These are phyloP conservation scores for Solanum appendiculatum DNA, from an alignment of 257 asterid genomes.

Conservation along the genomic window DNA sequence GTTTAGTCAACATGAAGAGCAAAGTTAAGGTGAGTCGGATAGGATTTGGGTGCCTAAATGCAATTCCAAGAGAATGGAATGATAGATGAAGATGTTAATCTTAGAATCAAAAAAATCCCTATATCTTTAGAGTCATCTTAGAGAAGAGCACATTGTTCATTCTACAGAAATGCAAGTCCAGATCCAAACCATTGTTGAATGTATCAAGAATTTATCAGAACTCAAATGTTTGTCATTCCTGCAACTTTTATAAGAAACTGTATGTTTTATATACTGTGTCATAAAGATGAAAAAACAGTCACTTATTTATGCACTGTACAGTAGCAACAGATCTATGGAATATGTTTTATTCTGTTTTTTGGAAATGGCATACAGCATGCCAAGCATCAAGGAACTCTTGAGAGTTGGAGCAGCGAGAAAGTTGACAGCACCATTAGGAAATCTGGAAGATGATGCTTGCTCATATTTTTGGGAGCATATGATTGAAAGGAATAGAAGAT, in stretches of 20 bases:
- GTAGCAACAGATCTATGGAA: background rate
- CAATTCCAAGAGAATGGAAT: background rate
- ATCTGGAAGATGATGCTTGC: background rate
- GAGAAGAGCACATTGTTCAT: background rate
- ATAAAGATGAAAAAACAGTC: background rate
- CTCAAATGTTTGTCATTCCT: background rate
- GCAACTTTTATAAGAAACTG: background rate
- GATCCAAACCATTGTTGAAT: background rate
- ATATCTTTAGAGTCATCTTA: background rate
- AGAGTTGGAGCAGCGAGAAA: background rate
- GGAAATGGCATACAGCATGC: background rate
- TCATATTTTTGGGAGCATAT: background rate
- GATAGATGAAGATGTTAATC: background rate
- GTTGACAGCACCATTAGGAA: background rate
- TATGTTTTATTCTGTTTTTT: background rate
- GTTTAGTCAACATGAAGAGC: background rate
- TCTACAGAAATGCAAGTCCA: background rate
- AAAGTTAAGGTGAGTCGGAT: background rate
- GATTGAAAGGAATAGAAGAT: background rate
- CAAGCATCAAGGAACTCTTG: background rate
- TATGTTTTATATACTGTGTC: background rate
- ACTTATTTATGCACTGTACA: background rate
- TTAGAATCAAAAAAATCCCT: background rate
- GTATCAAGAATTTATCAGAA: background rate
- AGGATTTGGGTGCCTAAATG: background rate